Base-by-base conservation (phyloP, 139 green algal species). In the Coccomyxa sp. region DNA sequence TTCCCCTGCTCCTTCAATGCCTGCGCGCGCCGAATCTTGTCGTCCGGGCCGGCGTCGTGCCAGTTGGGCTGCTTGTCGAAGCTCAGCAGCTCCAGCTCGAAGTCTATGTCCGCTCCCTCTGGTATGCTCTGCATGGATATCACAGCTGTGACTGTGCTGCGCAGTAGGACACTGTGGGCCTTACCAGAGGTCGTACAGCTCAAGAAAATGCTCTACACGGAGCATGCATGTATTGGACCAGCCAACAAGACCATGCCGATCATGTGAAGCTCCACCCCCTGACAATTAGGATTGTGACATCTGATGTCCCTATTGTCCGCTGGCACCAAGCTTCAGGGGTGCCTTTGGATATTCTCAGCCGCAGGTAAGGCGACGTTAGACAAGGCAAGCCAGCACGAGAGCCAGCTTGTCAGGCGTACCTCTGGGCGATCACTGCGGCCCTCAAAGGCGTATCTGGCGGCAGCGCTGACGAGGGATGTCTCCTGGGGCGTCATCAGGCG, bases 401-500 rank as follows among this genome's bases (percentile, higher is more conserved):
- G 22, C n/a, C 40, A 70, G 39, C 2, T 37, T 22, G 12, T 12
- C 3, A 31, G 50, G 4, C 37, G 33, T 72, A 83, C 74, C 36
- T 36, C 37, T 6, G 78, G 82, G 27, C 78, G 39, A 55, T 82
- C 78, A 9, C 74, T 9, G 44, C 78, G 78, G 18, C 74, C 69
- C 39, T 81, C 78, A 69, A 82, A 83, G 5, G 78, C 82, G 35
- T 78, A 83, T 7, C 36, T 31, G 55, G 50, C 37, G 35, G 39
- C 41, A 38, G 76, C 78, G 55, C 76, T 55, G 64, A 91, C 83
- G 0, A 74, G 31, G 8, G 87, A 83, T n/a, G 91, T 37, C 83
- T 96, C 92, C 31, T 82, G 84, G 22, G 89, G 89, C 14, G 91
- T 83, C 89, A 94, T 95, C 33, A 96, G 86, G 75, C 80, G 75